Evolutionary conservation across 345 rosid genomes (phyloP).

Genomic region (Erucastrum elatum): DNA sequence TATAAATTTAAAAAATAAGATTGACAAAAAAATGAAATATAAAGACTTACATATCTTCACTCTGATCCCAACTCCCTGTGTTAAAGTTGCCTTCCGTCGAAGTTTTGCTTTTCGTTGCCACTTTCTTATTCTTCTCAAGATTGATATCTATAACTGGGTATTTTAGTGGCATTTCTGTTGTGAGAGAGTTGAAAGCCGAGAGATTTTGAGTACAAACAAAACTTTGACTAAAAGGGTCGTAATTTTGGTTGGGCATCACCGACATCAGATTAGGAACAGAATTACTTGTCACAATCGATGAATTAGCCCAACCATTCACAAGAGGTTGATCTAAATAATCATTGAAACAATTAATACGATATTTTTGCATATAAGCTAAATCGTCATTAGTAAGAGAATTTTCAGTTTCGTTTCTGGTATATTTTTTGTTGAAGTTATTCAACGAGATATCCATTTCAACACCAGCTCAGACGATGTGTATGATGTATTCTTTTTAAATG

Average conservation of each 20-base stretch:
- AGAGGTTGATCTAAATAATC: neutral
- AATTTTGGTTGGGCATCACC: neutral
- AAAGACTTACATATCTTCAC: neutral
- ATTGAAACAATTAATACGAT: neutral
- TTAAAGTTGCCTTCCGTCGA: neutral
- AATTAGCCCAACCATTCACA: neutral
- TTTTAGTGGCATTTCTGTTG: neutral
- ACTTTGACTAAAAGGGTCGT: neutral
- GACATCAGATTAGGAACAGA: neutral
- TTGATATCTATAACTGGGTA: neutral
- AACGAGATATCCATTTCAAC: neutral
- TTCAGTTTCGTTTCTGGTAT: neutral
- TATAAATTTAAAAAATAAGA: neutral
- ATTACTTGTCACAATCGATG: neutral
- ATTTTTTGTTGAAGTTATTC: neutral
- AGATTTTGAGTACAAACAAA: neutral
- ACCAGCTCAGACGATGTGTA: neutral
- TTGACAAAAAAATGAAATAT: neutral
- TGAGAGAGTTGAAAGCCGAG: neutral
- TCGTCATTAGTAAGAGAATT: neutral
- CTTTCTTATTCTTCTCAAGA: neutral
- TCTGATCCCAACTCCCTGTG: neutral
- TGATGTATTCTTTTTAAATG: neutral
- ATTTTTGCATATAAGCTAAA: neutral
- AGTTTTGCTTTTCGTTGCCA: neutral